Evolutionary conservation across 768 basidiomycete species (phyloP).

Genomic region (Rubroboletus pulcherrimus): DNA sequence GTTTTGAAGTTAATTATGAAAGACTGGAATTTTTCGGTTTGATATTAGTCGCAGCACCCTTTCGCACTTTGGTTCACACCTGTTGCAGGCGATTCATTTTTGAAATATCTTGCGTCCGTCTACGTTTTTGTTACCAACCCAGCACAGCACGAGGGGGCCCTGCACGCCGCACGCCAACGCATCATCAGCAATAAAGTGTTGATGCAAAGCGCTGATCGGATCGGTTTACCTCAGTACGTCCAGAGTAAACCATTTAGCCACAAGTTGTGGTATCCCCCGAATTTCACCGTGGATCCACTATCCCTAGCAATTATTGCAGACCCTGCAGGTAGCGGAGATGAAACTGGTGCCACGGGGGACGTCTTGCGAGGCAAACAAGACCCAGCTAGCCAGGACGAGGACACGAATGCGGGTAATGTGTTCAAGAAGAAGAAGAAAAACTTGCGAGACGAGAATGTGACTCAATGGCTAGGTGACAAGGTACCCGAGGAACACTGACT

Average conservation of each 20-base stretch:
- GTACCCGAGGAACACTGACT: constrained; percentile 32
- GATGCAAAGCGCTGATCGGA: constrained; percentile 48
- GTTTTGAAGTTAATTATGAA: constrained; percentile 75
- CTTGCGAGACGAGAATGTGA: constrained; percentile 38
- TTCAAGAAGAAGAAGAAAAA: constrained; percentile 40
- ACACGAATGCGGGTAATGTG: constrained; percentile 1
- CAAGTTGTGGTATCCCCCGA: constrained; percentile 63
- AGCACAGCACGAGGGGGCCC: constrained; percentile 55
- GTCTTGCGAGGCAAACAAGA: constrained; percentile 9
- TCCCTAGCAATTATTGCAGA: constrained; percentile 12
- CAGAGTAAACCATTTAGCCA: constrained; percentile 66
- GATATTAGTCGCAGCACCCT: constrained; percentile 13
- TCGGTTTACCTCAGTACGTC: constrained; percentile 68
- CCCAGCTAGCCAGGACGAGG: constrained; percentile 11
- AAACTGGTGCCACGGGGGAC: constrained; percentile 15
- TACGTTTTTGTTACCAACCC: constrained; percentile 74
- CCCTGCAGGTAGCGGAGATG: constrained; percentile 31
- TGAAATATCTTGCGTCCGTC: constrained; percentile 74
- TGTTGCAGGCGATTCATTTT: constrained; percentile 65
- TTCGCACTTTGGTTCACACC: constrained; percentile 22
- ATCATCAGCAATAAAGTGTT: constrained; percentile 76
- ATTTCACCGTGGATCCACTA: constrained; percentile 32
- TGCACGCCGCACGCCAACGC: constrained; percentile 63
- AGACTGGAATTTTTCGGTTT: constrained; percentile 78
- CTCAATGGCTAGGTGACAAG: constrained; percentile 75